Conservation (phyloP, 108 stramenopile species). For the Cyclotella distinguenda region DNA sequence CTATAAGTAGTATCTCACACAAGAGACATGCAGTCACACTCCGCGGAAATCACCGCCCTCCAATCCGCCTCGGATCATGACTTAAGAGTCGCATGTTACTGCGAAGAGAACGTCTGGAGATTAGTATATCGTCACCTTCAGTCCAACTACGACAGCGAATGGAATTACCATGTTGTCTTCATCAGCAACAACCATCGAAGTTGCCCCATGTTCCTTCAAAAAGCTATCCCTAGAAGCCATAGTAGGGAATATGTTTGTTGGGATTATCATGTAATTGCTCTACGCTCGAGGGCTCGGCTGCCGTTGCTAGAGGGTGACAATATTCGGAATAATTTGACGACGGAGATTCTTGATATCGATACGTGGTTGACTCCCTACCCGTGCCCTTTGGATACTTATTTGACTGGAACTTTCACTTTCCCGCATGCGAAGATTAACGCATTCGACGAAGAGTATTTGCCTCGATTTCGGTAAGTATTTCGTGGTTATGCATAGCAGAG, state of each 20-base stretch:
- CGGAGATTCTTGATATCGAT: constrained; percentile 68
- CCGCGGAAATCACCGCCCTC: constrained; percentile 50
- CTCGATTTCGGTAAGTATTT: constrained; percentile 55
- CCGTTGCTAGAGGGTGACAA: too few relatives aligned
- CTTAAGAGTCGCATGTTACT: constrained; percentile 78
- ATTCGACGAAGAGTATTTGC: constrained; percentile 37
- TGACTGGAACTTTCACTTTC: constrained; percentile 63
- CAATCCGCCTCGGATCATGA: constrained; percentile 54
- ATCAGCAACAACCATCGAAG: constrained; percentile 64
- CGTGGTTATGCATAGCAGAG: not conserved
- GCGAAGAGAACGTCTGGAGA: constrained; percentile 89
- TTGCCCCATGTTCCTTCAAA: constrained; percentile 76
- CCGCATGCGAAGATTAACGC: constrained; percentile 28
- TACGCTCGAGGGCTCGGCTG: constrained; percentile 21
- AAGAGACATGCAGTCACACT: too few relatives aligned
- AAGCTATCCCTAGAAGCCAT: constrained; percentile 32
- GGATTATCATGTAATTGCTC: constrained; percentile 88
- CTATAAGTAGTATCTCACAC: too few relatives aligned
- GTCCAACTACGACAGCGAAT: not conserved
- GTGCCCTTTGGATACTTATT: constrained; percentile 56
- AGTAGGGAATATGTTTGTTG: constrained; percentile 61
- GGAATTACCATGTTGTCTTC: constrained; percentile 63
- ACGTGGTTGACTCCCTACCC: constrained; percentile 66
- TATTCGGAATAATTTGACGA: too few relatives aligned
- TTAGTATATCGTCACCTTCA: constrained; percentile 62